These are phyloP conservation scores for Fistulinella prunicolor DNA, from an alignment of 768 basidiomycete species.

Conservation along the genomic window DNA sequence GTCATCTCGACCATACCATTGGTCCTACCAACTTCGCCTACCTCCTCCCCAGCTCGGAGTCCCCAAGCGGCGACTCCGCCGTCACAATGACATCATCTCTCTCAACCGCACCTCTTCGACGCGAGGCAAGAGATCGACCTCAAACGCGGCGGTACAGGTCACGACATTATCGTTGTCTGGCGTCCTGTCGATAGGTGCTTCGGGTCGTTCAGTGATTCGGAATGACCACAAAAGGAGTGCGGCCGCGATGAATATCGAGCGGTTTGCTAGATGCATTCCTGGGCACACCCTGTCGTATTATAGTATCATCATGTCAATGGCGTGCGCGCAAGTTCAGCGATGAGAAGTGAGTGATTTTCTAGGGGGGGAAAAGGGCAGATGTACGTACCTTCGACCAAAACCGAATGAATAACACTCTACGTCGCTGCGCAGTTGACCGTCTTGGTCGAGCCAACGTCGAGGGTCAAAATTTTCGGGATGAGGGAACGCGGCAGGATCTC, in stretches of 20 bases:
- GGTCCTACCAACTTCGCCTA: too few species aligned
- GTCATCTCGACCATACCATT: too few species aligned
- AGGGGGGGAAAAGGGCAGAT: neutral
- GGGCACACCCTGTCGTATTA: slow-evolving; percentile 48
- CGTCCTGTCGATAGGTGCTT: slow-evolving; percentile 49
- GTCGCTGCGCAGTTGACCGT: slow-evolving; percentile 46
- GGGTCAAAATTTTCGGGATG: slow-evolving; percentile 58
- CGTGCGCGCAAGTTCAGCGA: too few species aligned
- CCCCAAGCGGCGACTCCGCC: too few species aligned
- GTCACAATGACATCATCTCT: neutral
- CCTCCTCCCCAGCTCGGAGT: too few species aligned
- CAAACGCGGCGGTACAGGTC: slow-evolving; percentile 54
- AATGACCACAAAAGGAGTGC: slow-evolving; percentile 64
- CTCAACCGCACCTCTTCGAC: slow-evolving; percentile 13
- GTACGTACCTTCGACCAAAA: slow-evolving; percentile 42
- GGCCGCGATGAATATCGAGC: slow-evolving; percentile 57
- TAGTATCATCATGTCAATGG: too few species aligned
- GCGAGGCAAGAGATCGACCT: slow-evolving; percentile 51
- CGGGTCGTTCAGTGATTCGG: slow-evolving; percentile 44
- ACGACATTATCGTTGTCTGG: slow-evolving; percentile 56
- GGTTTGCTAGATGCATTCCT: slow-evolving; percentile 51
- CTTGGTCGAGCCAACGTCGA: slow-evolving; percentile 47
- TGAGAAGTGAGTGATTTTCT: too few species aligned
- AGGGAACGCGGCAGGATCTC: slow-evolving; percentile 54
- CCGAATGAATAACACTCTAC: slow-evolving; percentile 50